Evolutionary conservation across 805 yeast species (phyloP).

Genomic region (Myxozyma geophila): DNA sequence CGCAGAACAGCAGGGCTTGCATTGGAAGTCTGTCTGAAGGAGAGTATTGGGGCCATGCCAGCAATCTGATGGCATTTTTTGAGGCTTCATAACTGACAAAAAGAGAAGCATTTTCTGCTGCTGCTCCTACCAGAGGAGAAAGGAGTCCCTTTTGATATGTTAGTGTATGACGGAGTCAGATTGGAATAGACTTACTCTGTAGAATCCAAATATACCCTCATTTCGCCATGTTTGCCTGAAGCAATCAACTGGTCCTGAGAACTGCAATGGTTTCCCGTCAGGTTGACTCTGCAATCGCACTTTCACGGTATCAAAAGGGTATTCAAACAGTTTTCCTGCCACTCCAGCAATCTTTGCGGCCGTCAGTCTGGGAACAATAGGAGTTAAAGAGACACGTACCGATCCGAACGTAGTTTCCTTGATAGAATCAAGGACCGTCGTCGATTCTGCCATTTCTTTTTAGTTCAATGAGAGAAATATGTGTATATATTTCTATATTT

Average conservation of each 20-base stretch:
- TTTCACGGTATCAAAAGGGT: slow-evolving; percentile 91
- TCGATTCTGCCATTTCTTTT: background rate
- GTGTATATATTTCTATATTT: background rate
- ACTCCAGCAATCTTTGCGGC: slow-evolving; percentile 55
- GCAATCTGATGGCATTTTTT: slow-evolving; percentile 5
- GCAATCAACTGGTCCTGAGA: slow-evolving; percentile 67
- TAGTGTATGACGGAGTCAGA: background rate
- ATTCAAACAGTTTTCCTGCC: slow-evolving; percentile 81
- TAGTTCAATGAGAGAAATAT: no score
- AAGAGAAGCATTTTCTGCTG: slow-evolving; percentile 82
- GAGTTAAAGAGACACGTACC: background rate
- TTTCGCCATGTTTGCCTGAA: slow-evolving; percentile 60
- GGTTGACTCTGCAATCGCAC: slow-evolving; percentile 85
- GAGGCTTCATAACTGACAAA: slow-evolving; percentile 52
- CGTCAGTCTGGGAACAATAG: background rate
- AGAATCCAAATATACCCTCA: slow-evolving; percentile 82
- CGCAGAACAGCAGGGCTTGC: slow-evolving; percentile 61
- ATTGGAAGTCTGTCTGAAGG: slow-evolving; percentile 45
- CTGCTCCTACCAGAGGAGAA: slow-evolving; percentile 87
- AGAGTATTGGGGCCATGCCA: slow-evolving; percentile 3
- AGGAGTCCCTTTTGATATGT: slow-evolving; percentile 55
- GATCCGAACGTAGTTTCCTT: slow-evolving; percentile 7
- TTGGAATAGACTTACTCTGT: slow-evolving; percentile 46
- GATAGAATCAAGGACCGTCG: slow-evolving; percentile 3
- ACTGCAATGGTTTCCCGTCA: slow-evolving; percentile 49